Conservation (phyloP, 306 rosid genomes). For the Vigna reflexopilosa region DNA sequence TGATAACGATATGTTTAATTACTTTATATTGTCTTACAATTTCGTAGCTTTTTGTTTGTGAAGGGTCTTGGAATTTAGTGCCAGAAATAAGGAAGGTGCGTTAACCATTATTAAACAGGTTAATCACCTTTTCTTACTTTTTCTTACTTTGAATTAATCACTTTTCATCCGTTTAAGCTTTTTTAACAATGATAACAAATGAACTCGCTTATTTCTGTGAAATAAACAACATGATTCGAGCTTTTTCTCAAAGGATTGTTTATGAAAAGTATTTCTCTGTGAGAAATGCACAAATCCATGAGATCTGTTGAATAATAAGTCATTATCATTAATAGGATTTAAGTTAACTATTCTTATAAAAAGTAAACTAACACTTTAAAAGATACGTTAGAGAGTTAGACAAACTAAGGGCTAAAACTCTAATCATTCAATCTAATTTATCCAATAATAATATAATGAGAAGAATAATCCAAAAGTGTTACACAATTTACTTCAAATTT, state of each 20-base stretch:
- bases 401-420: background rate
- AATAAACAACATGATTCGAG: background rate
- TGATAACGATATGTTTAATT: background rate
- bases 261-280: background rate
- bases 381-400: background rate
- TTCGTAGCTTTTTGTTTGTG: background rate
- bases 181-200: background rate
- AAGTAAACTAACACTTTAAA: background rate
- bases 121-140: background rate
- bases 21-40: background rate
- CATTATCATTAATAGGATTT: background rate
- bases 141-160: background rate
- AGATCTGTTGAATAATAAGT: background rate
- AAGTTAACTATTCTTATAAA: background rate
- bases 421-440: background rate
- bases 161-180: background rate
- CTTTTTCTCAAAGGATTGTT: background rate
- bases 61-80: constrained; percentile 6
- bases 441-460: background rate
- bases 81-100: constrained; percentile 20
- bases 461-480: background rate
- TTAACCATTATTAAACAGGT: constrained; percentile 2
- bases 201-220: background rate
- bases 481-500: background rate
- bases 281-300: background rate